These are phyloP conservation scores for Guyanaporus albipodus DNA, from an alignment of 768 basidiomycete genomes.

Conservation along the genomic window DNA sequence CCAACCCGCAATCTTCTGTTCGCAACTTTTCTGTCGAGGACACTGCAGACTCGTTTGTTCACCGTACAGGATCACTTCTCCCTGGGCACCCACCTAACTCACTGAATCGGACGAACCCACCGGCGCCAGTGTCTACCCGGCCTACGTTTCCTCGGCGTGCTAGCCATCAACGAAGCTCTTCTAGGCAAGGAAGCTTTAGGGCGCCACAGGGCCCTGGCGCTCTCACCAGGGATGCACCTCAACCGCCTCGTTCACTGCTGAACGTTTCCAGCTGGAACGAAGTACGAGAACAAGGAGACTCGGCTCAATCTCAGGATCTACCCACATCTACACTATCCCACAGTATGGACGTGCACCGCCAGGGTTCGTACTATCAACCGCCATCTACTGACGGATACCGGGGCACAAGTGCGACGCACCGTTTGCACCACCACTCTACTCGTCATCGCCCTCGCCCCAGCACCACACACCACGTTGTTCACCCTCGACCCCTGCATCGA, in stretches of 20 bases:
- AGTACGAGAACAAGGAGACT: slow-evolving; percentile 7
- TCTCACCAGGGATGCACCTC: slow-evolving; percentile 18
- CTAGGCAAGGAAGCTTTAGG: slow-evolving; percentile 17
- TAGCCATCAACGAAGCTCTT: slow-evolving; percentile 12
- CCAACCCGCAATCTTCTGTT: slow-evolving; percentile 10
- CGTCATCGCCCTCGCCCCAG: slow-evolving; percentile 8
- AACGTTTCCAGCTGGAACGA: too few relatives aligned
- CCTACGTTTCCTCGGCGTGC: slow-evolving; percentile 18
- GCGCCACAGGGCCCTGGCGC: slow-evolving; percentile 13
- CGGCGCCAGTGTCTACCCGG: slow-evolving; percentile 16
- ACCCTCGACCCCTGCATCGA: slow-evolving; percentile 24
- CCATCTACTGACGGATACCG: slow-evolving; percentile 8
- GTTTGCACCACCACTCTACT: slow-evolving; percentile 9
- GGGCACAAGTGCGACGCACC: slow-evolving; percentile 11
- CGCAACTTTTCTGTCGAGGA: slow-evolving; percentile 24
- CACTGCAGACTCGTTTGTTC: slow-evolving; percentile 9
- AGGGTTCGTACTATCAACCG: slow-evolving; percentile 20
- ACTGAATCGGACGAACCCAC: slow-evolving; percentile 1
- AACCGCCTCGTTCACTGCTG: slow-evolving; percentile 16
- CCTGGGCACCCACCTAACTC: slow-evolving; percentile 10
- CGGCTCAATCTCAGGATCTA: slow-evolving; percentile 1
- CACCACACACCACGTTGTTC: slow-evolving; percentile 17
- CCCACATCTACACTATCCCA: slow-evolving; percentile 4
- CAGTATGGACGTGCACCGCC: slow-evolving; percentile 12
- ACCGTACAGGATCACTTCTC: slow-evolving; percentile 8